phyloP scores from a whole-genome alignment of 2,329 filamentous ascomycete species.

The Pseudogymnoascus sp. region DNA sequence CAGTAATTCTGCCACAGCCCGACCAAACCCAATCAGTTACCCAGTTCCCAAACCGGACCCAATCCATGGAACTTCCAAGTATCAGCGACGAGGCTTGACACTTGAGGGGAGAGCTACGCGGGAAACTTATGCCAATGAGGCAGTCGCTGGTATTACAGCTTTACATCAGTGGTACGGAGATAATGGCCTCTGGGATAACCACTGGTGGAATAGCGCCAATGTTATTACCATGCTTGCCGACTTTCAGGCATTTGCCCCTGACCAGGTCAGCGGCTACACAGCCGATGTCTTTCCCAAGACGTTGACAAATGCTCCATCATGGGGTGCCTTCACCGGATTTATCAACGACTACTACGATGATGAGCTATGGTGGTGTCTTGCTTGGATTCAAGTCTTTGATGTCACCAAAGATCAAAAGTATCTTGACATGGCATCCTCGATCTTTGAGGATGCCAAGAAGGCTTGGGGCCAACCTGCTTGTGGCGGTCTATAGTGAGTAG shows the following conservation, averaged over 20 bases:
- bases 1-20: not conserved
- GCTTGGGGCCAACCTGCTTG: conserved; percentile 43
- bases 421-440: conserved; percentile 43
- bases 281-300: conserved; percentile 21
- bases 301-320: conserved; percentile 19
- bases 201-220: conserved; percentile 70
- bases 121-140: conserved; percentile 21
- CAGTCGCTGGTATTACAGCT: conserved; percentile 31
- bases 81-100: not conserved
- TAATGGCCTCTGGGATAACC: conserved; percentile 55
- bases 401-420: conserved; percentile 45
- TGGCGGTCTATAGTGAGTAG: conserved; percentile 41
- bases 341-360: conserved; percentile 52
- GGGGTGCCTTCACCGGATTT: conserved; percentile 35
- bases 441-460: conserved; percentile 50
- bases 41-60: not conserved
- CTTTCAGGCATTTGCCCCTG: conserved; percentile 28
- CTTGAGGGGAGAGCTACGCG: conserved; percentile 14
- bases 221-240: conserved; percentile 56
- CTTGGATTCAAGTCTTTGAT: conserved; percentile 49
- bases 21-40: not conserved
- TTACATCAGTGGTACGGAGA: conserved; percentile 53
- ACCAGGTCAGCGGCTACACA: conserved; percentile 15
- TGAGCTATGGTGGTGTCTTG: conserved; percentile 57
- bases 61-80: not conserved